Conservation (phyloP, 2,329 filamentous ascomycete species). For the Ascochyta lentis region DNA sequence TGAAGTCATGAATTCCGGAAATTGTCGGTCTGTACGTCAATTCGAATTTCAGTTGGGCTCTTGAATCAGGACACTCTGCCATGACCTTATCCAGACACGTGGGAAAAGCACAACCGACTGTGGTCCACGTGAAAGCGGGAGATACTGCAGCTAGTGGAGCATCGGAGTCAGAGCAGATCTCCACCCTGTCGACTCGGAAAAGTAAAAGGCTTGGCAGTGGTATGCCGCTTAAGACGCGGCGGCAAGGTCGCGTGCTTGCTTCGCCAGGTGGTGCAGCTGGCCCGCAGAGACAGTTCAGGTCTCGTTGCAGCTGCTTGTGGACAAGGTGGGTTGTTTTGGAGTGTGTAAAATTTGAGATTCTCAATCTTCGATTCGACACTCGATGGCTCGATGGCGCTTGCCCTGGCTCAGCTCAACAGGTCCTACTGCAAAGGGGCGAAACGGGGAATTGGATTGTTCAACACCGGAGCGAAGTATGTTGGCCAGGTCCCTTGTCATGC, state of each 20-base stretch:
- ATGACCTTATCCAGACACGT: neutral
- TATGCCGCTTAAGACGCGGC: neutral
- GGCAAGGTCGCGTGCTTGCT: neutral
- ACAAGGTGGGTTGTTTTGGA: neutral
- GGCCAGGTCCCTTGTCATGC: slow-evolving; percentile 17
- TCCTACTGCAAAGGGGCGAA: neutral
- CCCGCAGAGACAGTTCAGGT: neutral
- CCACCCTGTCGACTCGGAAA: slow-evolving; percentile 4
- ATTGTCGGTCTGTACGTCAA: neutral
- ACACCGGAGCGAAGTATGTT: slow-evolving; percentile 5
- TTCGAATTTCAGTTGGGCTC: neutral
- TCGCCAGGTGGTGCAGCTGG: neutral
- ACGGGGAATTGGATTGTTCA: neutral
- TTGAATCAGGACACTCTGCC: neutral
- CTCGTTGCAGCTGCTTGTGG: neutral
- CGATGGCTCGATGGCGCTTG: slow-evolving; percentile 3
- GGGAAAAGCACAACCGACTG: neutral
- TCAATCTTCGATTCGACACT: neutral
- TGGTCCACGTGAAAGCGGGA: neutral
- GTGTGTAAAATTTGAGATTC: neutral
- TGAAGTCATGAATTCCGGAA: neutral
- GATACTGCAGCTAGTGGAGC: neutral
- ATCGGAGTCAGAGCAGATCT: neutral
- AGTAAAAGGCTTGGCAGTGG: neutral
- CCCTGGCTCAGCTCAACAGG: neutral